Base-by-base conservation (phyloP, 805 yeast species). In the Metschnikowia hibisci region DNA sequence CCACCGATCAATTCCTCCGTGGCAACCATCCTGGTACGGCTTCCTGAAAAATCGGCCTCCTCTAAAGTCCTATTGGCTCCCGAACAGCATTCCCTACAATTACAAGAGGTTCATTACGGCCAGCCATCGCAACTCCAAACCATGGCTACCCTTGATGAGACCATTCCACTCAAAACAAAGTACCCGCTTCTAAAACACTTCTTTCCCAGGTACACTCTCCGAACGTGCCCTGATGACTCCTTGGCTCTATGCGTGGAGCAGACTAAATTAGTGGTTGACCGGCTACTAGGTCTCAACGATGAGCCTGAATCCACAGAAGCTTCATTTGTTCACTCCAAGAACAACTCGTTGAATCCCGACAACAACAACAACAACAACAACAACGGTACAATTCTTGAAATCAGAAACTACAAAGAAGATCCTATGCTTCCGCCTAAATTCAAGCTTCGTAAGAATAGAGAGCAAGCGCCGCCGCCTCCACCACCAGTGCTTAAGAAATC, bases 351-450 rank as follows among this genome's bases (percentile, higher is more conserved):
- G 4, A 35, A 38, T 4, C 30, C 32, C 3, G 43, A 43, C 5
- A 47, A 43, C 9, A 50, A 50, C 4, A 41, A 44, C 13, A 37
- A 58, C 32, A 63, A 57, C 9, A 50, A 50, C 4, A 41, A 44
- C 13, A 37, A 58, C 32, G 63, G 57, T 26, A 51, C 87, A 44
- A 65, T 74, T 4, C 74, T 89, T 22, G 81, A 81, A 53, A 79
- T 90, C 33, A 80, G 81, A 11, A 87, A 82, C 42, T 76, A 71
- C 34, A 75, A 80, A 47, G 73, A 76, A 36, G 98, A 91, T 64
- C 98, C 98, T 0, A 74, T 90, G 76, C 80, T 87, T 28, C 96
- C 96, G 0, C 81, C 90, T 0, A 79, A 80, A 44, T 81, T 83
- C 64, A 82, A 81, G 56, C 73, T 84, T 42, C 79, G 88, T 29